Evolutionary conservation across 768 basidiomycete species (phyloP).

Genomic region (Boletus rubroflammeus): DNA sequence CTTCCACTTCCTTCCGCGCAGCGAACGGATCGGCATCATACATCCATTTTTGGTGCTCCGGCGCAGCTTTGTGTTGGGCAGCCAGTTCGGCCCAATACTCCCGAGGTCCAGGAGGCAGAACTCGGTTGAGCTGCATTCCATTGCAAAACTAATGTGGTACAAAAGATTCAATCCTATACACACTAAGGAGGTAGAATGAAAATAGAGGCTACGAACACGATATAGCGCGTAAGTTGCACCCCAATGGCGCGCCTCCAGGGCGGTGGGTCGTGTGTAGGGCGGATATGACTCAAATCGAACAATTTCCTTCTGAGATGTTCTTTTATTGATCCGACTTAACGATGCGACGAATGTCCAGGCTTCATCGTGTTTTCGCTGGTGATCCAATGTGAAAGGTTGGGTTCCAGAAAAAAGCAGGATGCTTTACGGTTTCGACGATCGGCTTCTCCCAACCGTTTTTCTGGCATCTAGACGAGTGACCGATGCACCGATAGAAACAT

Average conservation of each 20-base stretch:
- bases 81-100: conserved; percentile 85
- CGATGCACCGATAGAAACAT: background rate
- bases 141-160: conserved; percentile 61
- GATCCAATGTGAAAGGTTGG: conserved; percentile 7
- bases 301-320: conserved; percentile 61
- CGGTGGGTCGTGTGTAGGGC: conserved; percentile 59
- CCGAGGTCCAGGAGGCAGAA: conserved; percentile 78
- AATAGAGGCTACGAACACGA: conserved; percentile 55
- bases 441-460: conserved; percentile 90
- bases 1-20: conserved; percentile 62
- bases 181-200: background rate
- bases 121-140: conserved; percentile 64
- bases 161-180: conserved; percentile 11
- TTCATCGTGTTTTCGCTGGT: conserved; percentile 44
- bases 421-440: conserved; percentile 63
- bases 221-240: conserved; percentile 85
- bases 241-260: conserved; percentile 86
- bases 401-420: background rate
- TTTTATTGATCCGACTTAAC: conserved; percentile 66
- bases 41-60: conserved; percentile 79
- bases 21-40: conserved; percentile 85
- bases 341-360: conserved; percentile 66
- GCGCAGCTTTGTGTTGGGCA: conserved; percentile 61
- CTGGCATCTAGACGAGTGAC: conserved; percentile 56
- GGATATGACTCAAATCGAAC: conserved; percentile 75